These are phyloP conservation scores for Aspergillus quadricinctus DNA, from an alignment of 2,329 filamentous ascomycete genomes.

Conservation along the genomic window DNA sequence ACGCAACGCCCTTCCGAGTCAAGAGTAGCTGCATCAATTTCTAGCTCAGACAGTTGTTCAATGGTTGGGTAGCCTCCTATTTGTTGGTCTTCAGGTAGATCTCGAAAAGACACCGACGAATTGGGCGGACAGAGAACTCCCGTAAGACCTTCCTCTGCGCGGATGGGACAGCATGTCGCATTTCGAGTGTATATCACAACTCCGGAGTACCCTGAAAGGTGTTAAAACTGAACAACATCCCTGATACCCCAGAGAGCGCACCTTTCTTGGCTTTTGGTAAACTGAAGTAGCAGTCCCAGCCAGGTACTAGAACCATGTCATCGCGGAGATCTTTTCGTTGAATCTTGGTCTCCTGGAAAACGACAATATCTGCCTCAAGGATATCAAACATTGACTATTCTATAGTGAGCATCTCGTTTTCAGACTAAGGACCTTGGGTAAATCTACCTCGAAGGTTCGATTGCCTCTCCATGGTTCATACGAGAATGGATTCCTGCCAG, in stretches of 20 bases:
- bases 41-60: slow-evolving; percentile 59
- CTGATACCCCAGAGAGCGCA: slow-evolving; percentile 28
- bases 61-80: slow-evolving; percentile 84
- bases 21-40: slow-evolving; percentile 65
- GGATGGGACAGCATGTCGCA: slow-evolving; percentile 75
- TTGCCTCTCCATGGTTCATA: slow-evolving; percentile 77
- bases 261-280: slow-evolving; percentile 92
- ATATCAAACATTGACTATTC: slow-evolving; percentile 84
- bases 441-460: slow-evolving; percentile 61
- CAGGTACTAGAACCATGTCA: slow-evolving; percentile 91
- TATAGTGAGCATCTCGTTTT: background rate
- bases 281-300: slow-evolving; percentile 96
- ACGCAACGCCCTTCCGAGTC: slow-evolving; percentile 92
- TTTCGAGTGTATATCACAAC: slow-evolving; percentile 95
- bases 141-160: slow-evolving; percentile 89
- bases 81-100: slow-evolving; percentile 66
- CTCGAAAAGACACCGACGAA: slow-evolving; percentile 65
- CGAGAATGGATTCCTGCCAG: slow-evolving; percentile 70
- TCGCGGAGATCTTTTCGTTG: slow-evolving; percentile 86
- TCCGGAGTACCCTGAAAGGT: slow-evolving; percentile 74
- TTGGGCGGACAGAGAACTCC: slow-evolving; percentile 73
- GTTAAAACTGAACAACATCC: slow-evolving; percentile 4
- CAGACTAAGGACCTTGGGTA: background rate
- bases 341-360: slow-evolving; percentile 96
- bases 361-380: slow-evolving; percentile 84